Evolutionary conservation across 225 moss, liverwort and hornwort genomes (phyloP), one percentile per base, ranked within the genome.

Genomic region (Neckera pumila): DNA sequence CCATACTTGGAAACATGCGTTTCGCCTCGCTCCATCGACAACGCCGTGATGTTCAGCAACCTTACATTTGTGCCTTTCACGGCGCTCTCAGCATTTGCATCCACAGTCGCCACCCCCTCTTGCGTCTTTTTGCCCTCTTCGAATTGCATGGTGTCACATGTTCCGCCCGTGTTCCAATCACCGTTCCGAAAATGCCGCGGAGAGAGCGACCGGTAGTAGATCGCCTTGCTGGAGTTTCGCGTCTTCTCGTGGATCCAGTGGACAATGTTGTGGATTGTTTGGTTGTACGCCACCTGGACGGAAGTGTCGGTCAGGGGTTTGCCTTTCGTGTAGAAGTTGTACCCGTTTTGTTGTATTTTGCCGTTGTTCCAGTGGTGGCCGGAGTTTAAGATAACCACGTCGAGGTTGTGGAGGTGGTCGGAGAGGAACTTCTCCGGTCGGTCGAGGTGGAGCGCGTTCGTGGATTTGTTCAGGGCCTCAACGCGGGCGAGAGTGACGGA

Each of bases 141-240:
- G 8, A 88, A 89, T 31, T 60, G 43, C 34, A 90, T 79, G 82
- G 13, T 70, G 63, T 97, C 97, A 42, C 97, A 98, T 1, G 90
- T 93, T 34, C 98, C 98, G 28, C 97, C 96, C 14, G 96, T 91
- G 81, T 97, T 87, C 98, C 98, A 98, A 21, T 98, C 96, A 10
- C 98, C 96, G 38, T 96, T 95, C n/a, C 86, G 92, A 80, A 97
- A 95, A 74, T 98, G 97, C 60, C 94, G 86, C 0, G 97, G 98
- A 5, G 98, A 97, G 19, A 95, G 51, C 3, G 96, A 91, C 75
- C 94, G 86, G 53, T 96, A 90, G 83, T 91, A 96, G 26, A 95
- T 83, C 14, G 49, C 54, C 38, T 86, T 83, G 12, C 51, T 57
- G 12, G 88, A 90, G 45, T 89, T 67, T 20, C 62, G 85, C 15